Evolutionary conservation across 2,329 filamentous ascomycete genomes (phyloP).

Genomic region (Diaporthe destruens): DNA sequence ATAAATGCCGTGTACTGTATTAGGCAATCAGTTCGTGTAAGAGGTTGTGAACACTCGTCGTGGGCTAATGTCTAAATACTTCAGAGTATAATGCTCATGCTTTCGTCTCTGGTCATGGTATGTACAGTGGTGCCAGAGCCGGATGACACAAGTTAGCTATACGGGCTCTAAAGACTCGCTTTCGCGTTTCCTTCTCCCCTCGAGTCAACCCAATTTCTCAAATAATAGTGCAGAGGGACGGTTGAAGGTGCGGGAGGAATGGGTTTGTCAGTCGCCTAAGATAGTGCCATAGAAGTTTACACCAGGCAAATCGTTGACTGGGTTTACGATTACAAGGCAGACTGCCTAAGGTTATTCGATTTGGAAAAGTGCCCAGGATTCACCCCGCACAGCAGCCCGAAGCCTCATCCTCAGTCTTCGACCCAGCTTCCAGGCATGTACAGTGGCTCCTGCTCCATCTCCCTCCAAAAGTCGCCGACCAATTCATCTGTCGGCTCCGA

Average conservation of each 20-base stretch:
- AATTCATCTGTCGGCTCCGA: slow-evolving; percentile 2
- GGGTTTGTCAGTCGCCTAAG: background rate
- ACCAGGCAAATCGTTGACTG: background rate
- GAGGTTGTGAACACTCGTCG: background rate
- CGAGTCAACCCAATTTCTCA: too few species aligned
- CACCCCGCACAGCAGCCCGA: too few species aligned
- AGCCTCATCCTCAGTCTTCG: background rate
- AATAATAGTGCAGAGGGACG: too few species aligned
- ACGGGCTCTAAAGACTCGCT: too few species aligned
- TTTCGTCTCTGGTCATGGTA: too few species aligned
- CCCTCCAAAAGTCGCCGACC: background rate
- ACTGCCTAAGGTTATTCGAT: rapidly evolving
- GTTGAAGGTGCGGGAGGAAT: too few species aligned
- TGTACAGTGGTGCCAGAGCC: too few species aligned
- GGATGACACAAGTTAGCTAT: too few species aligned
- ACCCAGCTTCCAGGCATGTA: background rate
- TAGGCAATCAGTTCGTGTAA: background rate
- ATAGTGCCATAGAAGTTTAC: too few species aligned
- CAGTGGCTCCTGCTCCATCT: background rate
- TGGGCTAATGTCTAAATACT: background rate
- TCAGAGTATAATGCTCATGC: too few species aligned
- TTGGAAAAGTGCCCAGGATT: background rate
- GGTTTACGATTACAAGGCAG: background rate
- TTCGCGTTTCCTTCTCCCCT: too few species aligned
- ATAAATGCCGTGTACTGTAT: background rate